Conservation (phyloP, 805 yeast genomes). For the Hanseniaspora lachancei region DNA sequence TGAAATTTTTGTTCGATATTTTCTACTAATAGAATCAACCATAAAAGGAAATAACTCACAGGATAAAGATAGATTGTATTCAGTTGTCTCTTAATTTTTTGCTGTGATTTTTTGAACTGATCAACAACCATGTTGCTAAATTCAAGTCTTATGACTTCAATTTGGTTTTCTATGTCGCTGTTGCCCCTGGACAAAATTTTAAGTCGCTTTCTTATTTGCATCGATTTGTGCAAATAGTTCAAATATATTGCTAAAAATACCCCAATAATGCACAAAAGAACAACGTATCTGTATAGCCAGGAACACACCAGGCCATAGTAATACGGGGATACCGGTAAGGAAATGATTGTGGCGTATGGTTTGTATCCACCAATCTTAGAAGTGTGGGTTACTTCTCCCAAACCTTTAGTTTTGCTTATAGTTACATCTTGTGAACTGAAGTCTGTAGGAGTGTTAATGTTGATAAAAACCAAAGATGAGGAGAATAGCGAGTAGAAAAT, state of each 20-base stretch:
- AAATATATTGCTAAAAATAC: conserved; percentile 60
- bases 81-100: conserved; percentile 62
- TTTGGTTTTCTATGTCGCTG: conserved; percentile 2
- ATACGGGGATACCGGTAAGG: conserved; percentile 53
- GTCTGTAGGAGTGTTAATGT: conserved; percentile 18
- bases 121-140: conserved; percentile 36
- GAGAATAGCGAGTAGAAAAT: conserved; percentile 52
- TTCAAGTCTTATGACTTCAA: conserved; percentile 34
- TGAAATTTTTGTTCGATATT: conserved; percentile 45
- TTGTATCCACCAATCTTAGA: conserved; percentile 38
- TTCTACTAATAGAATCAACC: conserved; percentile 67
- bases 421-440: conserved; percentile 19
- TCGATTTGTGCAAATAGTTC: conserved; percentile 33
- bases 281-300: conserved; percentile 69
- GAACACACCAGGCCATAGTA: conserved; percentile 65
- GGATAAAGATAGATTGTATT: conserved; percentile 75
- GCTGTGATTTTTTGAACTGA: conserved; percentile 50
- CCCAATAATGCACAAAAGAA: conserved; percentile 46
- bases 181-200: not conserved
- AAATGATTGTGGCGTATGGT: conserved; percentile 64
- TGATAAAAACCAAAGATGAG: conserved; percentile 60
- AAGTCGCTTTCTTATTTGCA: conserved; percentile 35
- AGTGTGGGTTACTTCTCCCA: conserved; percentile 9
- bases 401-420: conserved; percentile 2
- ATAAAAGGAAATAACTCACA: conserved; percentile 59